phyloP scores from a whole-genome alignment of 2,329 filamentous ascomycete genomes.

The Pochonia chlamydosporia region DNA sequence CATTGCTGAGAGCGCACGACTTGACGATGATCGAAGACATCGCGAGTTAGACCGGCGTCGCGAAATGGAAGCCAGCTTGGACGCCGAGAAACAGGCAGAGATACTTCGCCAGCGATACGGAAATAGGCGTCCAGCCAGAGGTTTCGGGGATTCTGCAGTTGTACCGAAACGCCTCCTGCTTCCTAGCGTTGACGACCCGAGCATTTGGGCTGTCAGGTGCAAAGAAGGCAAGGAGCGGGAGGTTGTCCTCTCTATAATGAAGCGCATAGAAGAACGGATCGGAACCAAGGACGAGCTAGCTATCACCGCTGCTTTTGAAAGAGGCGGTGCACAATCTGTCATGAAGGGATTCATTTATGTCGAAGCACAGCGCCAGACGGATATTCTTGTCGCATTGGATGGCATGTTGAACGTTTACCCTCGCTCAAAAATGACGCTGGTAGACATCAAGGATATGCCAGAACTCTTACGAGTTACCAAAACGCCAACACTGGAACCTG shows the following conservation, averaged over 20 bases:
- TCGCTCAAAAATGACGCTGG: slow-evolving; percentile 76
- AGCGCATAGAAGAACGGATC: slow-evolving; percentile 74
- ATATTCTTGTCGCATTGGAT: slow-evolving; percentile 77
- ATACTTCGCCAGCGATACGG: slow-evolving; percentile 84
- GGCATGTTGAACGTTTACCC: slow-evolving; percentile 87
- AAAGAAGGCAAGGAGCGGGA: slow-evolving; percentile 95
- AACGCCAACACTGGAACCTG: slow-evolving; percentile 75
- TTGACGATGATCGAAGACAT: slow-evolving; percentile 87
- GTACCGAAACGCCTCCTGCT: slow-evolving; percentile 82
- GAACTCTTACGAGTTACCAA: slow-evolving; percentile 89
- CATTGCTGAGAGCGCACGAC: slow-evolving; percentile 69
- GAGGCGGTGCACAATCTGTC: slow-evolving; percentile 66
- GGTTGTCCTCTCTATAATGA: slow-evolving; percentile 81
- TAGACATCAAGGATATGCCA: slow-evolving; percentile 96
- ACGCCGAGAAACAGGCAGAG: slow-evolving; percentile 89
- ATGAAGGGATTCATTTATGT: slow-evolving; percentile 97
- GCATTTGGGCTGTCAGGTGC: slow-evolving; percentile 90
- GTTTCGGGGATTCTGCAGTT: slow-evolving; percentile 63
- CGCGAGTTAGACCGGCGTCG: slow-evolving; percentile 89
- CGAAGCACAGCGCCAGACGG: slow-evolving; percentile 80
- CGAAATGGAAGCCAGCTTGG: slow-evolving; percentile 80
- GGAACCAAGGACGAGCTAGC: slow-evolving; percentile 74
- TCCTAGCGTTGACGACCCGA: slow-evolving; percentile 89
- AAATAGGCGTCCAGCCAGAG: slow-evolving; percentile 61
- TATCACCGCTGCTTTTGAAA: slow-evolving; percentile 89